A percentile compares a stretch with the other conserved stretches of the same genome.
Evolutionary conservation across 352 stramenopile genomes (phyloP).

Genomic region (Globisporangium megalacanthum): DNA sequence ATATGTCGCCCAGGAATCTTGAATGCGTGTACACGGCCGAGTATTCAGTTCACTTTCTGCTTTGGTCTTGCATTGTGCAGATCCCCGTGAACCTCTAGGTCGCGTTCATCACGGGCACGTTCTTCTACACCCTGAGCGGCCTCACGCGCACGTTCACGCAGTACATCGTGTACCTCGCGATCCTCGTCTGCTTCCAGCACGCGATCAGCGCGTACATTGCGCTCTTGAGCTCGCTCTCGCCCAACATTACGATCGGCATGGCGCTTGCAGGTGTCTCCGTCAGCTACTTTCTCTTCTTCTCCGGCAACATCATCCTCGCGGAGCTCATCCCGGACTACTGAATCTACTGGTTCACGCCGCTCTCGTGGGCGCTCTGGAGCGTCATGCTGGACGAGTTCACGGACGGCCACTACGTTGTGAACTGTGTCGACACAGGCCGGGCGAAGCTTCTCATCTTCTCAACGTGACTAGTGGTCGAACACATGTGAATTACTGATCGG

Average conservation of each 20-base stretch:
- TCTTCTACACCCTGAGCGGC: conserved; percentile 69
- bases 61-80: conserved; percentile 6
- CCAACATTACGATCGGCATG: conserved; percentile 28
- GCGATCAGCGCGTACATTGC: conserved; percentile 30
- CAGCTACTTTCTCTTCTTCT: conserved; percentile 40
- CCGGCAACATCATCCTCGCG: conserved; percentile 37
- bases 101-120: not conserved
- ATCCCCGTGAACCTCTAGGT: conserved; percentile 10
- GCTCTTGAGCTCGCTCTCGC: conserved; percentile 24
- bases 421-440: not conserved
- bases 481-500: too few species aligned
- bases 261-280: conserved; percentile 22
- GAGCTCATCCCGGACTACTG: conserved; percentile 35
- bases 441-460: conserved; percentile 11
- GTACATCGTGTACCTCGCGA: conserved; percentile 31
- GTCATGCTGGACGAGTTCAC: conserved; percentile 32
- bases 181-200: conserved; percentile 64
- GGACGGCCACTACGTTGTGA: conserved; percentile 8
- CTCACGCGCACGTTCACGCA: conserved; percentile 44
- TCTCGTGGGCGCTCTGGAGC: conserved; percentile 29
- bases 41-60: too few species aligned
- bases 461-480: too few species aligned
- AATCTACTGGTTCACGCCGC: conserved; percentile 42
- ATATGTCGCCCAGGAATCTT: too few species aligned
- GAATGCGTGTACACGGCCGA: too few species aligned